Evolutionary conservation across 2,329 filamentous ascomycete species (phyloP).

Genomic region (Exophiala viscosa): DNA sequence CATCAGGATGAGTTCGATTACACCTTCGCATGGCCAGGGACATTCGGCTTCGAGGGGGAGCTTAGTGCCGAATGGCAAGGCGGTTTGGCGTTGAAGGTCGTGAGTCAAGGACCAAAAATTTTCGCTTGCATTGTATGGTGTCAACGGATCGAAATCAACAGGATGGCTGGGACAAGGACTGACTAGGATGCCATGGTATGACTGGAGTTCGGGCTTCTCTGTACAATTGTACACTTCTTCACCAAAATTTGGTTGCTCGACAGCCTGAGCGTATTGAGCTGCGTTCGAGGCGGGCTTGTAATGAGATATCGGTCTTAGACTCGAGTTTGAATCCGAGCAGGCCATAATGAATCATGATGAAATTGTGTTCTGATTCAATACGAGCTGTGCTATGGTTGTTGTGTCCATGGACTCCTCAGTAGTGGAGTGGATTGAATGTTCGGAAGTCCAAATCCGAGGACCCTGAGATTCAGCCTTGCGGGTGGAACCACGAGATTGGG

Average conservation of each 20-base stretch:
- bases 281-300: not conserved
- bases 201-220: not conserved
- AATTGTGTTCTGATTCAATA: not conserved
- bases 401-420: too few species aligned
- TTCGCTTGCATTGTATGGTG: not conserved
- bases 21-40: conserved; percentile 4
- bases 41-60: conserved; percentile 19
- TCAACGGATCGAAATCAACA: too few species aligned
- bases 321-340: not conserved
- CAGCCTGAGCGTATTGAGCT: not conserved
- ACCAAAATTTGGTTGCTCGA: too few species aligned
- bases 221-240: not conserved
- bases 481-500: too few species aligned
- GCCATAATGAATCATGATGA: conserved; percentile 1
- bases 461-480: too few species aligned
- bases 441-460: too few species aligned
- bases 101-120: not conserved
- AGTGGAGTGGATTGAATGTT: not conserved
- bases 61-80: conserved; percentile 25
- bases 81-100: conserved; percentile 23
- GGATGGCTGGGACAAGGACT: not conserved
- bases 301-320: not conserved
- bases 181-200: not conserved
- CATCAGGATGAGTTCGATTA: conserved; percentile 15
- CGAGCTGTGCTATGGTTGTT: not conserved